phyloP scores from a whole-genome alignment of 169 alveolate species.

The Plasmodium chabaudi region DNA sequence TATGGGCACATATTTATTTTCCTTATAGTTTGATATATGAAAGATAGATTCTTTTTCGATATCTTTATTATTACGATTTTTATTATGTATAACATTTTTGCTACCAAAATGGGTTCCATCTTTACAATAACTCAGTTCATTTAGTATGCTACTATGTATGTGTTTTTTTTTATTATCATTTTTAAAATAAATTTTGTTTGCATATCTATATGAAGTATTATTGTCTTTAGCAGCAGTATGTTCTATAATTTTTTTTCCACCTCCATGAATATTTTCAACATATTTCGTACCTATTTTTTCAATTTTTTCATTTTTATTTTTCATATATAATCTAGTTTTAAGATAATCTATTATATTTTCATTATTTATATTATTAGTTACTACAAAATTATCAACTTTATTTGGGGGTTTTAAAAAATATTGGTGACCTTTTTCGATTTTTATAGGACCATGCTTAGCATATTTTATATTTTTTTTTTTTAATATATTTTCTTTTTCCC shows the following conservation, averaged over 20 bases:
- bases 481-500: conserved; percentile 45
- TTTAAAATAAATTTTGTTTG: too few species aligned
- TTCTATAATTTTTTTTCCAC: too few species aligned
- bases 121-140: not conserved
- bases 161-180: too few species aligned
- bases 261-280: not conserved
- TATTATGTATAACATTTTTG: not conserved
- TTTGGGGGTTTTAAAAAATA: not conserved
- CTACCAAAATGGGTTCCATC: not conserved
- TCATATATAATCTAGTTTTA: conserved; percentile 15
- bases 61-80: not conserved
- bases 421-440: not conserved
- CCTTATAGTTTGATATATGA: conserved; percentile 42
- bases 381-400: not conserved
- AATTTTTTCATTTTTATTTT: not conserved
- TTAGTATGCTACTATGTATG: too few species aligned
- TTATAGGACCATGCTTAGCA: not conserved
- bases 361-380: conserved; percentile 1
- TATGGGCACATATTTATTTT: conserved; percentile 43
- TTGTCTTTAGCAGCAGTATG: too few species aligned
- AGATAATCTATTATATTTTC: conserved; percentile 53
- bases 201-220: too few species aligned
- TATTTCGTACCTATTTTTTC: not conserved
- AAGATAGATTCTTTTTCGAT: not conserved
- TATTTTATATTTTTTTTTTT: conserved; percentile 12